These are phyloP conservation scores for Mycena capillaripes DNA, from an alignment of 768 basidiomycete genomes.

Conservation along the genomic window DNA sequence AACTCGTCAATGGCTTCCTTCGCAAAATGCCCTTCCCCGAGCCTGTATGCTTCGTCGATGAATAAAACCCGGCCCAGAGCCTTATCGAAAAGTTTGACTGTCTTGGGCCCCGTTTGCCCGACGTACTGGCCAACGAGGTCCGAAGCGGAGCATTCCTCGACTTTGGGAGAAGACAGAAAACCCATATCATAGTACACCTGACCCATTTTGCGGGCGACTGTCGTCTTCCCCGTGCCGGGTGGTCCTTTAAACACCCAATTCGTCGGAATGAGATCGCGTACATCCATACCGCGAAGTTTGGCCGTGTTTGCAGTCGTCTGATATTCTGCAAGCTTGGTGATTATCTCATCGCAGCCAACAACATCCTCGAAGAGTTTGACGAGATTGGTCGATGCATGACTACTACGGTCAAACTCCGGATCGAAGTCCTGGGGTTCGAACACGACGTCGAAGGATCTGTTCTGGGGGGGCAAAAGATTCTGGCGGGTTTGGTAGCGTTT, in stretches of 20 bases:
- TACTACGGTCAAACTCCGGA: constrained; percentile 66
- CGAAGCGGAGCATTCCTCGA: constrained; percentile 77
- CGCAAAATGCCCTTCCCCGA: constrained; percentile 73
- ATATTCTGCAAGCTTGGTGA: constrained; percentile 62
- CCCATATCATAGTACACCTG: constrained; percentile 69
- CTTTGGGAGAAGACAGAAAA: constrained; percentile 61
- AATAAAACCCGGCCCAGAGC: constrained; percentile 79
- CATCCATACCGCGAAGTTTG: constrained; percentile 57
- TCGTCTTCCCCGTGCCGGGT: constrained; percentile 73
- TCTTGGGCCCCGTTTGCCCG: constrained; percentile 81
- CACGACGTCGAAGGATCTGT: constrained; percentile 53
- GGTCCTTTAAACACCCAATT: constrained; percentile 84
- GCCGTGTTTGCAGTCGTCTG: constrained; percentile 63
- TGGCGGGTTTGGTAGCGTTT: constrained; percentile 58
- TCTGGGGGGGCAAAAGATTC: constrained; percentile 33
- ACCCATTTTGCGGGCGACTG: constrained; percentile 64
- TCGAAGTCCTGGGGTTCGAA: constrained; percentile 77
- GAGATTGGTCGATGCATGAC: constrained; percentile 64
- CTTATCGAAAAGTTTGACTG: constrained; percentile 69
- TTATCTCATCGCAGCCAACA: constrained; percentile 69
- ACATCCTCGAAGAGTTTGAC: constrained; percentile 72
- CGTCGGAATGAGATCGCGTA: constrained; percentile 69
- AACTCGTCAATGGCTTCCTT: constrained; percentile 82
- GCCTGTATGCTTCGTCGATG: constrained; percentile 79
- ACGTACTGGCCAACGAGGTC: constrained; percentile 80